These are phyloP conservation scores for Isabelozyma gotoi DNA, from an alignment of 805 yeast genomes.

Conservation along the genomic window DNA sequence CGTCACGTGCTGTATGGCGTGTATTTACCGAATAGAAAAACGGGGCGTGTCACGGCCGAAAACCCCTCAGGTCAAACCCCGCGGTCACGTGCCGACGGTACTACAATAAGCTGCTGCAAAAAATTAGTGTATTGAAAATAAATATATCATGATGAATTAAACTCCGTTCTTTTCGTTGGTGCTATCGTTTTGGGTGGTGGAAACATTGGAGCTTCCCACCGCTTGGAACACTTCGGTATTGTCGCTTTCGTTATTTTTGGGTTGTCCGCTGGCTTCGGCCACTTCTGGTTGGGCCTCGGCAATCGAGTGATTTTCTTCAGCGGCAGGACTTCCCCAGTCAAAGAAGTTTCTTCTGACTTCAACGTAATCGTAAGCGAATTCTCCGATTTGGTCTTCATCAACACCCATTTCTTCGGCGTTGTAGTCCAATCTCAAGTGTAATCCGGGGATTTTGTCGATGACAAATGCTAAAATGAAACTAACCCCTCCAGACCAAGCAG, in stretches of 20 bases:
- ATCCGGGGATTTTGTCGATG: slow-evolving; percentile 77
- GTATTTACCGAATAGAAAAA: too few species aligned
- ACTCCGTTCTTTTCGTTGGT: slow-evolving; percentile 1
- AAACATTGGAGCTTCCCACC: slow-evolving; percentile 5
- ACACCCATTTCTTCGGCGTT: slow-evolving; percentile 86
- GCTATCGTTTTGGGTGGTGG: slow-evolving; percentile 3
- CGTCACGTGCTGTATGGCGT: too few species aligned
- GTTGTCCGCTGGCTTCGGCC: neutral
- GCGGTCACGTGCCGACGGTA: too few species aligned
- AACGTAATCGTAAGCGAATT: slow-evolving; percentile 97
- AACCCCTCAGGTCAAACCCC: too few species aligned
- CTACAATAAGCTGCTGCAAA: too few species aligned
- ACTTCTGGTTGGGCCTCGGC: neutral
- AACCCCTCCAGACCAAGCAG: slow-evolving; percentile 73
- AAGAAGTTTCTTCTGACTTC: slow-evolving; percentile 92
- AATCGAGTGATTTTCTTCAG: slow-evolving; percentile 3
- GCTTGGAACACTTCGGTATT: slow-evolving; percentile 4
- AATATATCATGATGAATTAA: neutral
- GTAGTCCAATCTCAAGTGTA: slow-evolving; percentile 75
- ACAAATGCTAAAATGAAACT: slow-evolving; percentile 76
- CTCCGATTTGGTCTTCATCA: slow-evolving; percentile 97
- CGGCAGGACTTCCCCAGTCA: slow-evolving; percentile 45
- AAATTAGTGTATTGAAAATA: too few species aligned
- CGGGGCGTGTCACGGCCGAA: too few species aligned
- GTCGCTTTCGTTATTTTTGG: neutral